Conservation (phyloP, 2,329 filamentous ascomycete genomes). For the Fusarium sp. region DNA sequence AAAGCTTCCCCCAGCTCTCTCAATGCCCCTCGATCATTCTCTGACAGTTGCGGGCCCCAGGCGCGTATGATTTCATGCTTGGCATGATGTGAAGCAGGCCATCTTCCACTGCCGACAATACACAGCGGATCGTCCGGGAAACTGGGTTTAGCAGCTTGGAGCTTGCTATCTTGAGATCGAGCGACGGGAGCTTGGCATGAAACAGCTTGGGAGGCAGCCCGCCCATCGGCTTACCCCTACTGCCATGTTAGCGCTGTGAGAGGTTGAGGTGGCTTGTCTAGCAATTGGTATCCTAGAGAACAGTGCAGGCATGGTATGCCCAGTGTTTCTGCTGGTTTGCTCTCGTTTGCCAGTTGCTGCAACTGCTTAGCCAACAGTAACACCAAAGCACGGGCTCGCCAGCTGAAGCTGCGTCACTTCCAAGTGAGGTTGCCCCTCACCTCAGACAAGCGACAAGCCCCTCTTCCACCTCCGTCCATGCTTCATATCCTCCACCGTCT, state of each 20-base stretch:
- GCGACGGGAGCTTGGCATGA: slow-evolving; percentile 15
- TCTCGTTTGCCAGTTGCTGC: slow-evolving; percentile 30
- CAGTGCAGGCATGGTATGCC: slow-evolving; percentile 10
- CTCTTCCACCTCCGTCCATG: slow-evolving; percentile 33
- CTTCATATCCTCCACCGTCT: slow-evolving; percentile 33
- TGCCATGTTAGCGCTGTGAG: slow-evolving; percentile 32
- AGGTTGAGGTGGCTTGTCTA: slow-evolving; percentile 25
- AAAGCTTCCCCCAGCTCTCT: slow-evolving; percentile 36
- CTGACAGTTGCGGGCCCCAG: slow-evolving; percentile 34
- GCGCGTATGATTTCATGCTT: slow-evolving; percentile 51
- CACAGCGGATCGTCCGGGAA: slow-evolving; percentile 25
- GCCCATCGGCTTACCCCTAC: slow-evolving; percentile 14
- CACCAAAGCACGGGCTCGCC: slow-evolving; percentile 29
- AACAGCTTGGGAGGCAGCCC: slow-evolving; percentile 35
- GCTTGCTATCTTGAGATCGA: slow-evolving; percentile 21
- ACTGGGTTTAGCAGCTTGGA: slow-evolving; percentile 27
- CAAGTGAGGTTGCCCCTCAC: slow-evolving; percentile 42
- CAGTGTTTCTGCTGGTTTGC: slow-evolving; percentile 35
- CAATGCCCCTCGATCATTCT: slow-evolving; percentile 44
- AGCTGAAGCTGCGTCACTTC: slow-evolving; percentile 51
- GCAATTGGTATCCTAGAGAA: slow-evolving; percentile 27
- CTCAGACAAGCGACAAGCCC: slow-evolving; percentile 44
- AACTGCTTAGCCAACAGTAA: slow-evolving; percentile 26
- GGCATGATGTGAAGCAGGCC: slow-evolving; percentile 29
- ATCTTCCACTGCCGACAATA: slow-evolving; percentile 19